Conservation (phyloP, 2,329 filamentous ascomycete genomes). For the Aschersonia sp. region DNA sequence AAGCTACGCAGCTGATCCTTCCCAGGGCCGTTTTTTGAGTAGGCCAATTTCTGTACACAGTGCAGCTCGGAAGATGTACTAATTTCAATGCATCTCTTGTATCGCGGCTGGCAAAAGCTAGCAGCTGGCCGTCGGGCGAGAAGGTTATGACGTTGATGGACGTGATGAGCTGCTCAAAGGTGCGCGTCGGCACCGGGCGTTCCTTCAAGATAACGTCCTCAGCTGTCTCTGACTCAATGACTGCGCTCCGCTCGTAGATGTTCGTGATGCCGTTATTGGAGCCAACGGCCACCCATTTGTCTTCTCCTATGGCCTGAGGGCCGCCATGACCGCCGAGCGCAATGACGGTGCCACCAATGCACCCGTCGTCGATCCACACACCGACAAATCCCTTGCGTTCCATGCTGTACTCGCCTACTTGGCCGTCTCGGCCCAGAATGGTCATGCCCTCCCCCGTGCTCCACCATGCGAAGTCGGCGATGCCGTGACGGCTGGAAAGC, state of each 20-base stretch:
- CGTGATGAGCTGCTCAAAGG: constrained; percentile 77
- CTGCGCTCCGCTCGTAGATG: constrained; percentile 70
- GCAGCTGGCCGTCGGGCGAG: constrained; percentile 75
- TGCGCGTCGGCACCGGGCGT: constrained; percentile 56
- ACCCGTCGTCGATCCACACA: constrained; percentile 83
- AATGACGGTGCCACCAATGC: constrained; percentile 71
- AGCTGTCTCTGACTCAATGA: constrained; percentile 28
- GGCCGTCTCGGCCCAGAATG: constrained; percentile 73
- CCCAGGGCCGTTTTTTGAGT: constrained; percentile 82
- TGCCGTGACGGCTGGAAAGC: constrained; percentile 67
- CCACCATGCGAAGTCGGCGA: constrained; percentile 94
- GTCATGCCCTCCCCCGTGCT: constrained; percentile 66
- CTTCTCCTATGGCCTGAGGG: constrained; percentile 50
- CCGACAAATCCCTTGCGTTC: constrained; percentile 54
- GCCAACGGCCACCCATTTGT: constrained; percentile 82
- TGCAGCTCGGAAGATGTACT: constrained; percentile 82
- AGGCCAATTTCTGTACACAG: constrained; percentile 94
- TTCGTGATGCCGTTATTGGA: constrained; percentile 82
- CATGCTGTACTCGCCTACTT: constrained; percentile 81
- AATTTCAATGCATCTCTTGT: constrained; percentile 81
- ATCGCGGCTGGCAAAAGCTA: constrained; percentile 74
- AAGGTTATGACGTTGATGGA: constrained; percentile 69
- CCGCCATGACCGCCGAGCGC: constrained; percentile 59
- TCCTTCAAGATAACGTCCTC: constrained; percentile 40
- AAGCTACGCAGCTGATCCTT: constrained; percentile 61